These are phyloP conservation scores for Phytophthora lateralis DNA, from an alignment of 352 stramenopile species.

Conservation along the genomic window DNA sequence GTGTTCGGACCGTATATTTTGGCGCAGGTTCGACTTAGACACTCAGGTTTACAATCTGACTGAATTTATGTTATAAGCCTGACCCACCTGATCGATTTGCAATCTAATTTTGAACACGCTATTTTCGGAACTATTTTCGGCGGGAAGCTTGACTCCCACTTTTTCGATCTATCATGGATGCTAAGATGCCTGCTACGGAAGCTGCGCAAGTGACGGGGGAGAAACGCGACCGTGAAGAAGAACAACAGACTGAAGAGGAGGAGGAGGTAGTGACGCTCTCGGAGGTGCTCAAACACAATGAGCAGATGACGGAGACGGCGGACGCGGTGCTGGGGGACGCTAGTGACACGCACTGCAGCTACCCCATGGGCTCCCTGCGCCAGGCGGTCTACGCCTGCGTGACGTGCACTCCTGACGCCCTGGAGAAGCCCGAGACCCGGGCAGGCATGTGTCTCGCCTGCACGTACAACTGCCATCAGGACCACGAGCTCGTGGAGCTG, in stretches of 20 bases:
- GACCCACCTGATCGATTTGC: too few species aligned
- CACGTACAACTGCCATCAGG: constrained; percentile 74
- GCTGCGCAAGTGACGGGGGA: constrained; percentile 12
- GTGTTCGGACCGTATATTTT: too few species aligned
- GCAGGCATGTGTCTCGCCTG: constrained; percentile 74
- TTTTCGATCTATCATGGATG: not conserved
- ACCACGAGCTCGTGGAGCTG: constrained; percentile 81
- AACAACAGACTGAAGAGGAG: constrained; percentile 33
- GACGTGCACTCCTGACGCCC: constrained; percentile 61
- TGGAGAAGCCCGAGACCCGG: constrained; percentile 34
- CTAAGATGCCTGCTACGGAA: too few species aligned
- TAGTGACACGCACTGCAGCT: constrained; percentile 72
- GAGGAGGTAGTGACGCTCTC: constrained; percentile 65
- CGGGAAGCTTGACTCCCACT: not conserved
- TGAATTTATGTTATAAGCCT: too few species aligned
- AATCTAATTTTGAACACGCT: not conserved
- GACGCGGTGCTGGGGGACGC: constrained; percentile 64
- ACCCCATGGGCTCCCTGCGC: constrained; percentile 67
- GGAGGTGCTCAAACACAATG: constrained; percentile 63
- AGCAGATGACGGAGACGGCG: constrained; percentile 58
- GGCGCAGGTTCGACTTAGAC: too few species aligned
- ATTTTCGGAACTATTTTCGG: not conserved
- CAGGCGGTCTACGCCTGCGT: constrained; percentile 74
- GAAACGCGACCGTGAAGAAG: constrained; percentile 24
- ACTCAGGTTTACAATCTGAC: too few species aligned